These are phyloP conservation scores for Purpureocillium takamizusanense DNA, from an alignment of 2,329 filamentous ascomycete species.

Conservation along the genomic window DNA sequence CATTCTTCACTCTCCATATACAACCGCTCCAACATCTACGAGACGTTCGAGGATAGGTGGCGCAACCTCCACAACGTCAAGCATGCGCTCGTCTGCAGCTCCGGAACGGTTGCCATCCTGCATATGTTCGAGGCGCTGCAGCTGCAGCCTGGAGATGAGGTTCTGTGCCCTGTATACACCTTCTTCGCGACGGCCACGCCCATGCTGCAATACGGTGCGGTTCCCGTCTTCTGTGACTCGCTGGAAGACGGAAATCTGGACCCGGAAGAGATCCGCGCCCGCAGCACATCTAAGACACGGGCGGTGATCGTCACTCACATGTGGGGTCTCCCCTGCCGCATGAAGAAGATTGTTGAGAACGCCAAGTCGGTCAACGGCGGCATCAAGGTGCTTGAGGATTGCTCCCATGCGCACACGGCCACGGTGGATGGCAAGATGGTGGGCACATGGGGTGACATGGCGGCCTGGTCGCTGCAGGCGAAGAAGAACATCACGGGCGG, in stretches of 20 bases:
- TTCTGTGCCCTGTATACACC: constrained; percentile 6
- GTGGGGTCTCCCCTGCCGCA: constrained; percentile 5
- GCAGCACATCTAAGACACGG: not conserved
- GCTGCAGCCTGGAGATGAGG: not conserved
- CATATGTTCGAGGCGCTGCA: constrained; percentile 1
- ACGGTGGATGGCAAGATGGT: constrained; percentile 2
- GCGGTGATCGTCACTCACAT: constrained; percentile 6
- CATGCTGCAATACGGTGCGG: constrained; percentile 2
- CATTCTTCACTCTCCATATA: not conserved
- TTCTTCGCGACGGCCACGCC: constrained; percentile 4
- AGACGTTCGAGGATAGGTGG: constrained; percentile 1
- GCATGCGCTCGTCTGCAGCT: constrained; percentile 1
- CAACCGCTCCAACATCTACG: constrained; percentile 1
- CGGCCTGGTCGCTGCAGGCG: constrained; percentile 3
- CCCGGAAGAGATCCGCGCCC: constrained; percentile 1
- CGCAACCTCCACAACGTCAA: not conserved
- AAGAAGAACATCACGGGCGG: constrained; percentile 4
- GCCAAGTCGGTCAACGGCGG: not conserved
- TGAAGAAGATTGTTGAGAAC: constrained; percentile 1
- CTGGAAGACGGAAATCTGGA: constrained; percentile 1
- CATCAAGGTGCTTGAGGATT: constrained; percentile 5
- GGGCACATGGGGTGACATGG: constrained; percentile 3
- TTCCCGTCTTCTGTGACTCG: constrained; percentile 3
- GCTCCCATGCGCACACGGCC: constrained; percentile 4
- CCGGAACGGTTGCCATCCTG: not conserved